A percentile compares a stretch with the other conserved stretches of the same genome.
phyloP scores from a whole-genome alignment of 805 yeast species.

The Wickerhamomyces bisporus region DNA sequence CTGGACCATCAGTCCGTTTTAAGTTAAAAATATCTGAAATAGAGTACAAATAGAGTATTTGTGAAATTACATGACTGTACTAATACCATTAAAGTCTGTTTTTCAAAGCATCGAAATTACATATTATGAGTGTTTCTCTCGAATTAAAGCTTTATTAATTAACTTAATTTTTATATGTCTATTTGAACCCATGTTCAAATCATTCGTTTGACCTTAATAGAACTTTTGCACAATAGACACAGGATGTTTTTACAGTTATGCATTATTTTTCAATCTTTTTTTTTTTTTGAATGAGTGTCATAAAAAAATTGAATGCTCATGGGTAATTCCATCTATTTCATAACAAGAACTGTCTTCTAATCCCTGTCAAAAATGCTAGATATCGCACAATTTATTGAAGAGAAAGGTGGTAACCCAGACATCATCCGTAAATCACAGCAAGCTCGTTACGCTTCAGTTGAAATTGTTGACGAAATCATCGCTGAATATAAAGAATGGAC shows the following conservation, averaged over 20 bases:
- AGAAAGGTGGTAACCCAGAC: constrained; percentile 96
- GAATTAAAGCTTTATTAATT: too few species aligned
- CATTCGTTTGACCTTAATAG: too few species aligned
- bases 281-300: background rate
- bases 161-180: too few species aligned
- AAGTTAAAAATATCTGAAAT: background rate
- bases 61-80: background rate
- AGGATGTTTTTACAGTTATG: too few species aligned
- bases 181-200: too few species aligned
- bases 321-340: too few species aligned
- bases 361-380: constrained; percentile 84
- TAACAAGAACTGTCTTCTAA: too few species aligned
- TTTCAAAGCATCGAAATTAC: background rate
- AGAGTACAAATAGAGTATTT: too few species aligned
- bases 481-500: constrained; percentile 91
- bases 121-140: background rate
- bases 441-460: constrained; percentile 93
- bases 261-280: too few species aligned
- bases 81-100: too few species aligned
- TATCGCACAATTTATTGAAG: constrained; percentile 85
- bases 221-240: too few species aligned
- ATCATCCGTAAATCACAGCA: constrained; percentile 80
- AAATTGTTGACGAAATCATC: constrained; percentile 92
- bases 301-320: background rate
- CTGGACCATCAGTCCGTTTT: constrained; percentile 21